These are phyloP conservation scores for Penicillium italicum DNA, from an alignment of 2,329 filamentous ascomycete species.

Conservation along the genomic window DNA sequence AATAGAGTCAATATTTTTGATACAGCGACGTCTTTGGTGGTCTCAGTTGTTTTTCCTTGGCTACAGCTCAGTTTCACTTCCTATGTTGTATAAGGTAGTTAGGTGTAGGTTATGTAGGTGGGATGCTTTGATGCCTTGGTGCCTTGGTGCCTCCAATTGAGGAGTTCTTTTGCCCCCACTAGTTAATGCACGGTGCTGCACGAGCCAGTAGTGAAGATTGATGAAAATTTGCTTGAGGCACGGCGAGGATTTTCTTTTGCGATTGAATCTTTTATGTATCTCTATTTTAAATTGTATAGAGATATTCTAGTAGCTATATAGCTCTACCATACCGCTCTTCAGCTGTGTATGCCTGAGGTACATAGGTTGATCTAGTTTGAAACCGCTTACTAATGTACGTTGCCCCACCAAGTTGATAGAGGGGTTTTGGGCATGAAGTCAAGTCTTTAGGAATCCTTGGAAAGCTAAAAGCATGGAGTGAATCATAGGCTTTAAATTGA, in stretches of 20 bases:
- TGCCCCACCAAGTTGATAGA: conserved; percentile 5
- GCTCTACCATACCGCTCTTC: neutral
- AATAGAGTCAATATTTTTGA: neutral
- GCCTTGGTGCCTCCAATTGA: neutral
- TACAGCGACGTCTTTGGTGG: neutral
- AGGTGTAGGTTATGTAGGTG: neutral
- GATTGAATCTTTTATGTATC: no score
- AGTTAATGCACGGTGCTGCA: conserved; percentile 4
- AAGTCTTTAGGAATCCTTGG: neutral
- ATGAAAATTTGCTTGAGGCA: neutral
- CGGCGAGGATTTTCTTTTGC: neutral
- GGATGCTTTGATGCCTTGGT: neutral
- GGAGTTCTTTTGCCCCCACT: neutral
- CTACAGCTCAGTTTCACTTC: neutral
- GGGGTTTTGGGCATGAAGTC: neutral
- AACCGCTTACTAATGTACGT: neutral
- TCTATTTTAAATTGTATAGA: neutral
- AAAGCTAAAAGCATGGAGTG: neutral
- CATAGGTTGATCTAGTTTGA: neutral
- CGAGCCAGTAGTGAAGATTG: neutral
- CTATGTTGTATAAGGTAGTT: neutral
- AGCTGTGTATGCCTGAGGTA: neutral
- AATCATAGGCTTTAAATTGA: neutral
- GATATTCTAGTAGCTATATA: neutral
- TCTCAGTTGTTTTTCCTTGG: neutral